Evolutionary conservation across 116 monocot genomes (phyloP).

Genomic region (Cymodocea nodosa): DNA sequence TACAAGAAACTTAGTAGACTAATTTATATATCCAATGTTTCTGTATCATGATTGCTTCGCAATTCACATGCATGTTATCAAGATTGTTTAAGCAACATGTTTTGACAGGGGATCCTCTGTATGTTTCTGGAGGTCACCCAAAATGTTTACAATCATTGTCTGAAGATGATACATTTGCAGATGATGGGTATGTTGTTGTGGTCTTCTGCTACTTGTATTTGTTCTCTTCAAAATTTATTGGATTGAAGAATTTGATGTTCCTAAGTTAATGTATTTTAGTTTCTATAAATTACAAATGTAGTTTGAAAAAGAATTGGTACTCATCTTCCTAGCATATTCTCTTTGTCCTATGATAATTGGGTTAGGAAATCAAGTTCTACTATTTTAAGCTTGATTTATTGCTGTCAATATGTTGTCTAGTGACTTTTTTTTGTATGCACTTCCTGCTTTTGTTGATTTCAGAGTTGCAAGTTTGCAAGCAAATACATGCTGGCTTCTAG

Average conservation of each 20-base stretch:
- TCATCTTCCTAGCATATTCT: not conserved
- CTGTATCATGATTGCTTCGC: no score
- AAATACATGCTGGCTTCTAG: no score
- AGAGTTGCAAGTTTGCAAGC: no score
- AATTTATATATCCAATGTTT: not conserved
- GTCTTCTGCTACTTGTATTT: not conserved
- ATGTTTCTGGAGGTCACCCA: constrained; percentile 49
- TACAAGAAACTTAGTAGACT: not conserved
- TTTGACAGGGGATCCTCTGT: constrained; percentile 78
- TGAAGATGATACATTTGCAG: constrained; percentile 28
- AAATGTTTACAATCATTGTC: constrained; percentile 19
- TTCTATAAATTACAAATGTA: not conserved
- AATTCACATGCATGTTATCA: no score
- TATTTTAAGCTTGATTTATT: no score
- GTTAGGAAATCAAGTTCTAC: no score
- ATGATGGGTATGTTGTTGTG: constrained; percentile 48
- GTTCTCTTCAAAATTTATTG: no score
- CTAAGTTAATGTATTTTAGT: not conserved
- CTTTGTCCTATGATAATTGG: no score
- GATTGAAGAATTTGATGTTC: not conserved
- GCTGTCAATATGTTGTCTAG: no score
- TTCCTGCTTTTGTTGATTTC: no score
- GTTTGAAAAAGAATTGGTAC: not conserved
- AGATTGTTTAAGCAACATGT: not conserved
- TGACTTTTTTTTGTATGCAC: no score